These are phyloP conservation scores for Cryptococcus sp. DNA, from an alignment of 1,284 basidiomycete species.

Conservation along the genomic window DNA sequence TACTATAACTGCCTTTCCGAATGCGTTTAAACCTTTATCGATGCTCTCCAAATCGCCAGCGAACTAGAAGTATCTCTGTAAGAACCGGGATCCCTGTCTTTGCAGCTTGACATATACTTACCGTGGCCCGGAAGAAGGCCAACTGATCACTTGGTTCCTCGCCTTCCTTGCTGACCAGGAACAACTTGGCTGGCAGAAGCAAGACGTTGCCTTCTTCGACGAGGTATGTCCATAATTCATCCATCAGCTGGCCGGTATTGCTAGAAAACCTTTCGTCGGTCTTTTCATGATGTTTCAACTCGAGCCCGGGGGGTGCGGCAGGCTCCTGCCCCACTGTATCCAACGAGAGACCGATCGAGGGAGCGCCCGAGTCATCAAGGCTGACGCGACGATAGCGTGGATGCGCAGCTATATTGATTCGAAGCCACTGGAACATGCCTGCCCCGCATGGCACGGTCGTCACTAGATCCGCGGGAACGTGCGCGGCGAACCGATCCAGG, in stretches of 20 bases:
- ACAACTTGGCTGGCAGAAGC: constrained; percentile 54
- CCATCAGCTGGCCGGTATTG: constrained; percentile 52
- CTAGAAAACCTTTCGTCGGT: constrained; percentile 8
- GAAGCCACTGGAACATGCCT: constrained; percentile 53
- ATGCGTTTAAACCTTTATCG: constrained; percentile 49
- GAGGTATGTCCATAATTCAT: constrained; percentile 54
- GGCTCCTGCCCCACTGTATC: constrained; percentile 12
- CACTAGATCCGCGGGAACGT: constrained; percentile 40
- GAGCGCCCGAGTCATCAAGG: not conserved
- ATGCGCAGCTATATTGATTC: constrained; percentile 12
- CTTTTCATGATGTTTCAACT: not conserved
- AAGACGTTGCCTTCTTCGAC: constrained; percentile 49
- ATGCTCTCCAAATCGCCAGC: constrained; percentile 55
- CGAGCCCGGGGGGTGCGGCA: constrained; percentile 6
- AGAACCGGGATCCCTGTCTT: not conserved
- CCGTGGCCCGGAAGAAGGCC: constrained; percentile 55
- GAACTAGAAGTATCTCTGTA: constrained; percentile 33
- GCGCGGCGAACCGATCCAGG: constrained; percentile 30
- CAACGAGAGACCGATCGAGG: constrained; percentile 4
- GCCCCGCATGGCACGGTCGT: constrained; percentile 49
- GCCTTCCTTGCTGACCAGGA: constrained; percentile 49
- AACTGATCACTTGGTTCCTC: constrained; percentile 42
- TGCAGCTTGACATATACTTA: not conserved
- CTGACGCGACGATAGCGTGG: constrained; percentile 5
- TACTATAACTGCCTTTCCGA: constrained; percentile 46